phyloP scores from a whole-genome alignment of 306 rosid genomes.

The Psophocarpus tetragonolobus region DNA sequence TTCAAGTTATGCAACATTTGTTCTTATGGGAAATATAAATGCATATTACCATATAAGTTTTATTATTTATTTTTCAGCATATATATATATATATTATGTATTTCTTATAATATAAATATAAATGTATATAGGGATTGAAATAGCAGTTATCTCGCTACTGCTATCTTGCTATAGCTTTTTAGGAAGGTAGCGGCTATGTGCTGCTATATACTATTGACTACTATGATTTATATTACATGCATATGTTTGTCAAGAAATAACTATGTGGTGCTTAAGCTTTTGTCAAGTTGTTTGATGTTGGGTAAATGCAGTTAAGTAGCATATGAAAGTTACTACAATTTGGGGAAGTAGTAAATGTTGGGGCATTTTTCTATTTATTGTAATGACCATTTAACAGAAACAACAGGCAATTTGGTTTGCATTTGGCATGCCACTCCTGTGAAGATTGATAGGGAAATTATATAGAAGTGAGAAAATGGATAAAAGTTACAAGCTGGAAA shows the following conservation, averaged over 20 bases:
- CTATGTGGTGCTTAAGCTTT: neutral
- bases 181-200: no score
- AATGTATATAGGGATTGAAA: no score
- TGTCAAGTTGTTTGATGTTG: neutral
- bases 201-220: no score
- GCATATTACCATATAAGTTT: no score
- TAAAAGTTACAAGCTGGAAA: neutral
- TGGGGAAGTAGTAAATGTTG: constrained; percentile 1
- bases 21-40: no score
- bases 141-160: no score
- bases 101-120: no score
- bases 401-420: neutral
- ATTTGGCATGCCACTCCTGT: neutral
- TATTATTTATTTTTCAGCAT: no score
- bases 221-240: constrained; percentile 3
- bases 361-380: neutral
- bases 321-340: neutral
- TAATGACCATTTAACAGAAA: neutral
- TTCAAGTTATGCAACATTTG: no score
- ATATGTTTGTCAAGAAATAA: neutral
- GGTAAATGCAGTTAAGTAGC: constrained; percentile 4
- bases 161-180: no score
- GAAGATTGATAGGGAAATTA: neutral
- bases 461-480: neutral
- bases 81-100: no score